Base-by-base conservation (phyloP, 2,329 filamentous ascomycete species). In the Diaporthe nobilis region DNA sequence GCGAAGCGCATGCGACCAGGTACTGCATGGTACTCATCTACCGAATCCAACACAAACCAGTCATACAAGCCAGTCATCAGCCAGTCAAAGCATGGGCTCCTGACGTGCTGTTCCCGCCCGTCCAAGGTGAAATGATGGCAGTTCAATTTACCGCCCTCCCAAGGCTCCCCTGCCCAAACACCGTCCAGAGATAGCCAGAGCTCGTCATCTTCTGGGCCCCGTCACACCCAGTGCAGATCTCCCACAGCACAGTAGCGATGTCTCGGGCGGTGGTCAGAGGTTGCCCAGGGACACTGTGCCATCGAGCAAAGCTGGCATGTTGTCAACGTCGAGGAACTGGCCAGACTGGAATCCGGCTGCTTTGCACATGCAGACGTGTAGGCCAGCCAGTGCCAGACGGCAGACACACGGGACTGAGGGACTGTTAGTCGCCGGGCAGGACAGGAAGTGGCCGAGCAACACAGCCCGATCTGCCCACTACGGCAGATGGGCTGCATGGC, bases 151-250 rank as follows among this genome's bases (percentile, higher is more conserved):
- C 49, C 65, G 49, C 65, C 65, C 47, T 68, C 12, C 63, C 63
- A 28, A 37, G 63, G 31, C 63, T 37, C 63, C 63, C 63, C 37
- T 28, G 39, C 60, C 60, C 42, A 65, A 28, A 15, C 22, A 60
- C 17, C 42, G 55, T 44, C 53, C 25, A 61, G 22, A 72, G 44
- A 34, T 28, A 72, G 67, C 71, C 34, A n/a, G 37, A 73, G 58
- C 71, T 65, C 71, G 71, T 73, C 71, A 73, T 73, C 42, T 65
- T 65, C 71, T 73, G 47, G 34, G 58, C 34, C 51, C 71, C 49
- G 71, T 73, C 71, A 65, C 71, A 65, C 71, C 71, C 71, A 73
- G 71, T 73, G 71, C 58, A 61, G 71, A 73, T 73, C 71, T 65
- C 58, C 49, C n/a, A 73, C 49, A 60, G 49, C 58, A 73, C 58